Base-by-base conservation (phyloP, 805 yeast genomes). In the Scheffersomyces ergatensis region DNA sequence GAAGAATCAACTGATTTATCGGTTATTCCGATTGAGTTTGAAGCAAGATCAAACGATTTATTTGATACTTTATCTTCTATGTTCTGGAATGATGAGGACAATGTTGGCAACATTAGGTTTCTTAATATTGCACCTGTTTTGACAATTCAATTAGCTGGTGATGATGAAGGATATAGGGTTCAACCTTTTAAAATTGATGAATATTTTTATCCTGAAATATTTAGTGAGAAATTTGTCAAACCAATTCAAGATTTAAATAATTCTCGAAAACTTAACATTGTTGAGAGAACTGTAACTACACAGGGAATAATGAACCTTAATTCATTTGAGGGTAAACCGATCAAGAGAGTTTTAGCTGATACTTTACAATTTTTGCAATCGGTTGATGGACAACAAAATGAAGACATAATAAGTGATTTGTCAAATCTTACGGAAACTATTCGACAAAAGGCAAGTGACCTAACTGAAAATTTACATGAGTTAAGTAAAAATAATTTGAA, bases 251-350 rank as follows among this genome's bases (percentile, higher is more conserved):
- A 57, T 17, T 53, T 65, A 47, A 45, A 49, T 37, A 18, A 42
- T 2, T 40, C 43, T 33, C 43, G 50, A 16, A 47, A 48, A 6
- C 49, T 49, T 14, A 30, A 55, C 11, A 30, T 37, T 13, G 34
- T 44, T 24, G 48, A 49, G 5, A 54, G 64, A 32, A 47, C 44
- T 7, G 44, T 43, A 20, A 39, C 56, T 11, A 53, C 59, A 25
- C 51, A 54, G 19, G 50, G 57, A 26, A 51, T 67, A 19, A 59
- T 68, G 65, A 47, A 50, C 5, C 44, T 58, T 33, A 67, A 54
- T 45, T 58, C 68, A 21, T 69, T 68, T 43, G 71, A 66, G 46
- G 76, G 76, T 1, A 68, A 67, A 47, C 53, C 55, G 16, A 55
- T 69, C 18, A 58, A 52, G 29, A 45, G 49, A 1, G 48, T 69